Conservation (phyloP, 331 rosid species). For the Stylosanthes scabra region DNA sequence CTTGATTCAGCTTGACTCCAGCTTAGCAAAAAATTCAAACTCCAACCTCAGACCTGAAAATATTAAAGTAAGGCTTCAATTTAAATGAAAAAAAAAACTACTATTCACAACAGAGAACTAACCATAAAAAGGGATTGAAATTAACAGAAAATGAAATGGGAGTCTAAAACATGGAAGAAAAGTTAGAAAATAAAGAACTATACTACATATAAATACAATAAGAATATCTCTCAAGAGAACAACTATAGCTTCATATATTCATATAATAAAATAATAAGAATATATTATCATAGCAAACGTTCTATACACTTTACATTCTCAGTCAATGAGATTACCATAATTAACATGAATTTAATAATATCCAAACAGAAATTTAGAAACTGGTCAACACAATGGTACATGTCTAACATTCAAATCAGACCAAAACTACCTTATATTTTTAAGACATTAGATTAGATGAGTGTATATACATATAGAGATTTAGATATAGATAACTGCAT, state of each 20-base stretch:
- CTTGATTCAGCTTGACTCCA: slow-evolving; percentile 58
- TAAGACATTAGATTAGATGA: not conserved
- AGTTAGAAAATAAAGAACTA: not conserved
- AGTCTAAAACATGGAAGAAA: not conserved
- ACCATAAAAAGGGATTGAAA: not conserved
- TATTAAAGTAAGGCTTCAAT: slow-evolving; percentile 29
- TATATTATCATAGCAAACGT: slow-evolving; percentile 1
- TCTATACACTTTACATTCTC: slow-evolving; percentile 38
- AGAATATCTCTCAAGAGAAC: too few species aligned
- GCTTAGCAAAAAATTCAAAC: slow-evolving; percentile 29
- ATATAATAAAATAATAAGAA: slow-evolving; percentile 8
- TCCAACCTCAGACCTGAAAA: slow-evolving; percentile 41
- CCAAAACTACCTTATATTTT: slow-evolving; percentile 31
- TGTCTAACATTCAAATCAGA: slow-evolving; percentile 32
- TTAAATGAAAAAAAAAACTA: slow-evolving; percentile 4
- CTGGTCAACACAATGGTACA: slow-evolving; percentile 45
- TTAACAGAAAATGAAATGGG: too few species aligned
- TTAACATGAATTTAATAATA: slow-evolving; percentile 35
- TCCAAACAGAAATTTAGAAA: slow-evolving; percentile 36
- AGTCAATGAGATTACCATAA: slow-evolving; percentile 41
- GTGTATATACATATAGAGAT: too few species aligned
- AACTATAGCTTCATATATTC: slow-evolving; percentile 8
- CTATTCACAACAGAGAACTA: slow-evolving; percentile 7
- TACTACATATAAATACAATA: too few species aligned
- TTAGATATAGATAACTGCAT: slow-evolving; percentile 49